Base-by-base conservation (phyloP, 768 basidiomycete genomes). In the Rhizopogon vesiculosus region DNA sequence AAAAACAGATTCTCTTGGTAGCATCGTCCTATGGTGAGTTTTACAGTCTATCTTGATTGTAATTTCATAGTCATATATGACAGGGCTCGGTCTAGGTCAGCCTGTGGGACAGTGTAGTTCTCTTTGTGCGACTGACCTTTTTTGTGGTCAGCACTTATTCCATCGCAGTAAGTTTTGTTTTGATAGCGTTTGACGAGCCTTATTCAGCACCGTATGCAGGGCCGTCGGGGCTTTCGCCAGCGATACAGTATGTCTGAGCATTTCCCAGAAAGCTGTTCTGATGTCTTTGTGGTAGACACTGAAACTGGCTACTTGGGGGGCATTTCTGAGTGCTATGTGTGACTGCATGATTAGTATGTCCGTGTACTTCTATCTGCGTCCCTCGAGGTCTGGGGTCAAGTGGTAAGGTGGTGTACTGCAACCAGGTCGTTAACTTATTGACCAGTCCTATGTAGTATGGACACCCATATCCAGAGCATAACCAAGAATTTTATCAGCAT, bases 1-100 rank as follows among this genome's bases (percentile, higher is more conserved):
- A 55, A 22, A n/a, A 33, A 19, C 15, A 53, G 52, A 10, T 53
- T 19, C 7, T 51, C 8, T 9, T 38, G 8, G 16, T 38, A 25
- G 12, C 10, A 29, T 50, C 50, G 5, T 39, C 33, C 13, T 39
- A 53, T 41, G 54, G 46, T 55, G 13, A 51, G 48, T 40, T 25
- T 7, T 12, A 5, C n/a, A 8, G 19, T 15, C 28, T 29, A 22
- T 28, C 18, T 51, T 12, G 18, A 9, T 12, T 38, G 31, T 16
- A 5, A 6, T 12, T n/a, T 35, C 6, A 51, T 15, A 8, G 22
- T 19, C n/a, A 7, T 19, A 28, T 10, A 52, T 54, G 39, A 25
- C 35, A 55, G 54, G 9, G 35, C 16, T 55, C 9, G 54, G 38
- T 39, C 5, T 55, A 15, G 4, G 54, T 55, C n/a, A 22, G 54